Base-by-base conservation (phyloP, 768 basidiomycete genomes). In the Clathrus columnatus region DNA sequence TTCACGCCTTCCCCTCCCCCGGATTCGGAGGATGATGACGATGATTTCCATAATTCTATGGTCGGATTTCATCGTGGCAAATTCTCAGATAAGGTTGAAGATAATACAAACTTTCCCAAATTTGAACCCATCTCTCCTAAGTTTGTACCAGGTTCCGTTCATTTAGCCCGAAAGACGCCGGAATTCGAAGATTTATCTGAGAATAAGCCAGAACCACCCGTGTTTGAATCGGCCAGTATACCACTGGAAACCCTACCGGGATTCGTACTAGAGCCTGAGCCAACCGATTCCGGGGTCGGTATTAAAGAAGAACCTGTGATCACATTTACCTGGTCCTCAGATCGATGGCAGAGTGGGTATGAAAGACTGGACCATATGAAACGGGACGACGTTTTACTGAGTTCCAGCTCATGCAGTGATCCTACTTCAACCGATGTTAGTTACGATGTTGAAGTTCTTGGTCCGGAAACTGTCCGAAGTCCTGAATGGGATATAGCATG, bases 41-140 rank as follows among this genome's bases (percentile, higher is more conserved):
- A 68, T 6, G 65, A 70, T 56, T 69, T 65, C 64, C 61, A 64
- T 47, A 60, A 59, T 7, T 61, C 63, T 47, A 61, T 66, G 42
- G 45, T 55, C 44, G 45, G 17, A 23, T 16, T 21, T 10, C 54
- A 23, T 26, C 42, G 29, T 24, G 45, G 17, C 46, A 48, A 26
- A 11, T 21, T 26, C 20, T 44, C 52, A 21, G 44, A 53, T 24
- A 4, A 20, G 3, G 32, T 43, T 21, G 49, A 50, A 14, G 49
- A 29, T 14, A 20, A 47, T 7, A 14, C 21, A 14, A 20, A 47
- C 11, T 16, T 28, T 10, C 26, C 46, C 11, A 30, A 20, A 30
- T 50, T 24, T 17, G 24, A 24, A 20, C 24, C 21, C 16, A 30
- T 30, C 6, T 30, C 24, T 3, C 28, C 24, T 26, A 50, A 50